Percentiles rank a stretch among this genome's conserved stretches.
These are phyloP conservation scores for Coccinonectria pachysandricola DNA, from an alignment of 2,329 filamentous ascomycete species.

Conservation along the genomic window DNA sequence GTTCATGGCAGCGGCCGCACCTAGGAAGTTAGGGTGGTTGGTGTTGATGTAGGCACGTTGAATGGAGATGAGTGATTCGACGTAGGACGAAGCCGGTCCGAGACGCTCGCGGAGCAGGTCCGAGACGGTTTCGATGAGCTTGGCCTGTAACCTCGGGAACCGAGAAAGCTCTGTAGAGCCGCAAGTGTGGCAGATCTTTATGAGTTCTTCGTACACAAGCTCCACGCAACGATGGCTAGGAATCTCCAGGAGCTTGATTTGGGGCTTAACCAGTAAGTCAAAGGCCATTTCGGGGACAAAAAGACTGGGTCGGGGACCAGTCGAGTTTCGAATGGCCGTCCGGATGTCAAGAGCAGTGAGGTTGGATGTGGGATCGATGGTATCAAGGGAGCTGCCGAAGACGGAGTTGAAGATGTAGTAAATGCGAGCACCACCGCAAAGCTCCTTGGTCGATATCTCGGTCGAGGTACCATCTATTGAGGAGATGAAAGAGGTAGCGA, in stretches of 20 bases:
- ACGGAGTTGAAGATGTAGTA: conserved; percentile 99
- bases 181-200: conserved; percentile 98
- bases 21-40: conserved; percentile 97
- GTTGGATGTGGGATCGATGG: conserved; percentile 92
- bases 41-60: conserved; percentile 99
- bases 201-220: conserved; percentile 95
- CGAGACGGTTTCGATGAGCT: conserved; percentile 96
- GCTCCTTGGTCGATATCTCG: conserved; percentile 96
- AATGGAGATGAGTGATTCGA: conserved; percentile 94
- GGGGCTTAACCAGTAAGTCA: conserved; percentile 92
- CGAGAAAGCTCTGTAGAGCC: conserved; percentile 87
- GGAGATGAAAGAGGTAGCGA: conserved; percentile 94
- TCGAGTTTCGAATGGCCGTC: conserved; percentile 96
- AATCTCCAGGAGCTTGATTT: conserved; percentile 92
- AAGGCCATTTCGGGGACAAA: conserved; percentile 98
- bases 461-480: conserved; percentile 98
- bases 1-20: conserved; percentile 93
- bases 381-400: conserved; percentile 91
- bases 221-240: conserved; percentile 96
- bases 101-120: conserved; percentile 87
- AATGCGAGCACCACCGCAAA: conserved; percentile 87
- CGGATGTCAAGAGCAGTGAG: conserved; percentile 90
- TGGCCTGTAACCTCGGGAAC: conserved; percentile 87
- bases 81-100: conserved; percentile 80
- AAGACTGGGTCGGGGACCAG: conserved; percentile 84